Percentiles rank a stretch among this genome's conserved stretches.
Evolutionary conservation across 768 basidiomycete species (phyloP).

Genomic region (Phanerochaete sordida): DNA sequence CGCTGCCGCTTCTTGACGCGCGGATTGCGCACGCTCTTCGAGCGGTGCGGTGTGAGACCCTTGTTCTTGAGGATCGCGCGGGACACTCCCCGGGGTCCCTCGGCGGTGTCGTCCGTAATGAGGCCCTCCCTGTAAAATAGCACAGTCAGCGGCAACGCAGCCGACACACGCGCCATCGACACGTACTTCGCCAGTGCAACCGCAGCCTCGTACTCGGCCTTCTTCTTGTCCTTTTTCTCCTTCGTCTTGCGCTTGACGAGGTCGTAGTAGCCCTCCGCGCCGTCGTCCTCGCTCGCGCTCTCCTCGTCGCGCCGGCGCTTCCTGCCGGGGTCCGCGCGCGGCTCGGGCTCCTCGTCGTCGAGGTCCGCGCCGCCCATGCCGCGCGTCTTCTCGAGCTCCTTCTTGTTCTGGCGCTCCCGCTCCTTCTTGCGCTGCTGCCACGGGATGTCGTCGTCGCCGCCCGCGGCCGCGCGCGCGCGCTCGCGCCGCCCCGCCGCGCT

Average conservation of each 20-base stretch:
- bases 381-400: slow-evolving; percentile 46
- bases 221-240: slow-evolving; percentile 75
- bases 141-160: slow-evolving; percentile 3
- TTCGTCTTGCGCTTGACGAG: slow-evolving; percentile 74
- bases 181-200: slow-evolving; percentile 56
- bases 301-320: slow-evolving; percentile 35
- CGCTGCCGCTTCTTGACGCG: slow-evolving; percentile 94
- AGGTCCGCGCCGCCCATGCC: slow-evolving; percentile 65
- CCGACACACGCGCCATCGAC: background rate
- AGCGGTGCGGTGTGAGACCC: slow-evolving; percentile 86
- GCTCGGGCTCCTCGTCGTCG: slow-evolving; percentile 51
- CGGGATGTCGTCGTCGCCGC: slow-evolving; percentile 95
- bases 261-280: slow-evolving; percentile 83
- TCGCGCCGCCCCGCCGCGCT: slow-evolving; percentile 72
- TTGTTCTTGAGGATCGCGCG: slow-evolving; percentile 91
- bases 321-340: slow-evolving; percentile 23
- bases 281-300: slow-evolving; percentile 39
- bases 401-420: slow-evolving; percentile 50
- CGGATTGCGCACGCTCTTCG: slow-evolving; percentile 92
- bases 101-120: slow-evolving; percentile 36
- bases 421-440: slow-evolving; percentile 74
- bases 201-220: slow-evolving; percentile 72
- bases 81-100: slow-evolving; percentile 85
- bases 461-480: slow-evolving; percentile 63
- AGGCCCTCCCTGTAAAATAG: slow-evolving; percentile 26